phyloP scores from a whole-genome alignment of 345 rosid genomes.

The Bretschneidera sinensis region DNA sequence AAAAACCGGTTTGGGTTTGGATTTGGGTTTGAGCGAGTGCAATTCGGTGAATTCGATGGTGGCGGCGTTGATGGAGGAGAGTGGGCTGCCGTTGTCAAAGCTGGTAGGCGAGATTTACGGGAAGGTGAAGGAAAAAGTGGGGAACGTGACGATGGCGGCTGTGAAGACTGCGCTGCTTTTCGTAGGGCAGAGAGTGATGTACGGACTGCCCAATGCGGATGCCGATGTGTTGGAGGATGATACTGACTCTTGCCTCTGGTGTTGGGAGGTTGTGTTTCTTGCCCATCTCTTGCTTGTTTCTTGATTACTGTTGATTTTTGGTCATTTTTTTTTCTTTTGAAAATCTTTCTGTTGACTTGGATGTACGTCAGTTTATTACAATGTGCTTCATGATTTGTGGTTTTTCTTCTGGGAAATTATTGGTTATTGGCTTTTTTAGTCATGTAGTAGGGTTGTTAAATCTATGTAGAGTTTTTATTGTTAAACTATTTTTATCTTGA shows the following conservation, averaged over 20 bases:
- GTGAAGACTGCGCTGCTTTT: constrained; percentile 64
- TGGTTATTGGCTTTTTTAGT: too few relatives aligned
- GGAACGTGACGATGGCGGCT: constrained; percentile 25
- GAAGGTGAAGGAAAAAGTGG: constrained; percentile 34
- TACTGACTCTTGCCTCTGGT: constrained; percentile 61
- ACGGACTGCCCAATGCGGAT: constrained; percentile 61
- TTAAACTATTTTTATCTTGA: too few relatives aligned
- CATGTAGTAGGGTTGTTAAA: too few relatives aligned
- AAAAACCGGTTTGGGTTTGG: constrained; percentile 30
- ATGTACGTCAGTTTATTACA: too few relatives aligned
- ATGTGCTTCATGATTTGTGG: too few relatives aligned
- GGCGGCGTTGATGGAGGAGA: constrained; percentile 74
- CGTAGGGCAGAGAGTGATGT: constrained; percentile 72
- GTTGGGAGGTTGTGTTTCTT: constrained; percentile 75
- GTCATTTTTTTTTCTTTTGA: too few relatives aligned
- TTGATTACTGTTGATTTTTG: not conserved
- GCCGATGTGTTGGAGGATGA: constrained; percentile 90
- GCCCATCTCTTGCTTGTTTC: not conserved
- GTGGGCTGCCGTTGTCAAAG: constrained; percentile 48
- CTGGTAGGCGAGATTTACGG: constrained; percentile 50
- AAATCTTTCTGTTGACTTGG: too few relatives aligned
- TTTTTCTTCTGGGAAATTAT: too few relatives aligned
- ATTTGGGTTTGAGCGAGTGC: constrained; percentile 19
- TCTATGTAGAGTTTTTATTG: too few relatives aligned
- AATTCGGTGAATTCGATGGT: constrained; percentile 44